phyloP scores from a whole-genome alignment of 495 filamentous ascomycete genomes.

The Copromyces sp. region DNA sequence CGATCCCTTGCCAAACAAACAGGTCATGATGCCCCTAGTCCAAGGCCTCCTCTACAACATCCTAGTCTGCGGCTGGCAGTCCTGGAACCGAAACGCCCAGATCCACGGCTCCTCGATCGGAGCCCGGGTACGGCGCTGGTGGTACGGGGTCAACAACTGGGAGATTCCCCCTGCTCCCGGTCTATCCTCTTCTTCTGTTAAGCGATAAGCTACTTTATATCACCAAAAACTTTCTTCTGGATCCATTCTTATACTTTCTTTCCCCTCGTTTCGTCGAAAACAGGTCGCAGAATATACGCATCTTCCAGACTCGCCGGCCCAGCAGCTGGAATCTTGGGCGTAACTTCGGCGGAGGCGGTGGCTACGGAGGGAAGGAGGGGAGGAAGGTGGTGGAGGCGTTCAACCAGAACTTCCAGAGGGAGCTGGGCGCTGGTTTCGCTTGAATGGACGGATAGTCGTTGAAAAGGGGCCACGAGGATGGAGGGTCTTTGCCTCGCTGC shows the following conservation, averaged over 20 bases:
- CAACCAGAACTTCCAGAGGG: neutral
- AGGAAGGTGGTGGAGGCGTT: neutral
- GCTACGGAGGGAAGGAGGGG: neutral
- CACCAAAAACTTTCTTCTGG: neutral
- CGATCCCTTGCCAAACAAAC: neutral
- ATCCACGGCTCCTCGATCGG: conserved; percentile 62
- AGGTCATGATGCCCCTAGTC: conserved; percentile 73
- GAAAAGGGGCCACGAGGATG: neutral
- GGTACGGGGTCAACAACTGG: conserved; percentile 89
- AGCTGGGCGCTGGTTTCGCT: neutral
- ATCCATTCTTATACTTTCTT: neutral
- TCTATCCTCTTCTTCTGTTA: neutral
- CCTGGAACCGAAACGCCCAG: conserved; percentile 66
- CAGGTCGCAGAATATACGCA: neutral
- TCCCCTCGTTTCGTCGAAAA: neutral
- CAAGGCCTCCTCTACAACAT: conserved; percentile 82
- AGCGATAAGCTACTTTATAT: neutral
- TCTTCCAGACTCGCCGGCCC: neutral
- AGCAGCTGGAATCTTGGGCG: neutral
- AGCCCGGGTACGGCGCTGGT: conserved; percentile 69
- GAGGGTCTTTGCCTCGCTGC: neutral
- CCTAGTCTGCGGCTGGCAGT: conserved; percentile 67
- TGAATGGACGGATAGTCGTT: neutral
- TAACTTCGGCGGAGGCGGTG: neutral
- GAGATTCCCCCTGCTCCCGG: conserved; percentile 33